Evolutionary conservation across 2,329 filamentous ascomycete species (phyloP).

Genomic region (Aphanoascus verrucosus): DNA sequence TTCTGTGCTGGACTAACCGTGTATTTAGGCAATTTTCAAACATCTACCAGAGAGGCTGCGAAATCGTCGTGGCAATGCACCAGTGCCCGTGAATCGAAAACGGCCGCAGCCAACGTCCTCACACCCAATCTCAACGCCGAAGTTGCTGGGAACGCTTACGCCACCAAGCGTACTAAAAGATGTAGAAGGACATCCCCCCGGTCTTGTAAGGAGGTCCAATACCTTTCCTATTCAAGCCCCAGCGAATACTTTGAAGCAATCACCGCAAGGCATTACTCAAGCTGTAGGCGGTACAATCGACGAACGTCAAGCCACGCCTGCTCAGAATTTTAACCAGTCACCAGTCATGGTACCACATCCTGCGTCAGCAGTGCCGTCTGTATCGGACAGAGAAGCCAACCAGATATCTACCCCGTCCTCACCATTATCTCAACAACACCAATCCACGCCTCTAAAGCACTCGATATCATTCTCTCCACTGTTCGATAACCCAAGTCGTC

Average conservation of each 20-base stretch:
- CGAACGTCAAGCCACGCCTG: slow-evolving; percentile 16
- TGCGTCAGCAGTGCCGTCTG: slow-evolving; percentile 4
- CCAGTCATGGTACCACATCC: slow-evolving; percentile 7
- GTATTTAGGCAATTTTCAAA: slow-evolving; percentile 62
- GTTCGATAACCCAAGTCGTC: slow-evolving; percentile 25
- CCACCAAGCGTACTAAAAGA: slow-evolving; percentile 17
- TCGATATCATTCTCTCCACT: slow-evolving; percentile 25
- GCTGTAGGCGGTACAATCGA: slow-evolving; percentile 26
- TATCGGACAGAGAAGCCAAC: slow-evolving; percentile 9
- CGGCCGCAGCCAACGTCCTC: slow-evolving; percentile 23
- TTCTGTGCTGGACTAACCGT: slow-evolving; percentile 3
- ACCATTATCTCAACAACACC: slow-evolving; percentile 13
- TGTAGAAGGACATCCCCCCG: slow-evolving; percentile 13
- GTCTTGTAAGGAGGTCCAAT: slow-evolving; percentile 27
- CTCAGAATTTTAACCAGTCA: slow-evolving; percentile 4
- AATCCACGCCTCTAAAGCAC: slow-evolving; percentile 10
- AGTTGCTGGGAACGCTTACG: slow-evolving; percentile 15
- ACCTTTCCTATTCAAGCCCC: slow-evolving; percentile 31
- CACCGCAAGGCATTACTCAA: slow-evolving; percentile 16
- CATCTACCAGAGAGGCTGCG: slow-evolving; percentile 65
- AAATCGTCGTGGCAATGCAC: slow-evolving; percentile 39
- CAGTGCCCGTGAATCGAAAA: slow-evolving; percentile 39
- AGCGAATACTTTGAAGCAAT: slow-evolving; percentile 18
- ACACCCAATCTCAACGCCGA: slow-evolving; percentile 8
- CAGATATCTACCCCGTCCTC: slow-evolving; percentile 14